Conservation (phyloP, 192 early-diverging fungal species). For the Coemansia sp. region DNA sequence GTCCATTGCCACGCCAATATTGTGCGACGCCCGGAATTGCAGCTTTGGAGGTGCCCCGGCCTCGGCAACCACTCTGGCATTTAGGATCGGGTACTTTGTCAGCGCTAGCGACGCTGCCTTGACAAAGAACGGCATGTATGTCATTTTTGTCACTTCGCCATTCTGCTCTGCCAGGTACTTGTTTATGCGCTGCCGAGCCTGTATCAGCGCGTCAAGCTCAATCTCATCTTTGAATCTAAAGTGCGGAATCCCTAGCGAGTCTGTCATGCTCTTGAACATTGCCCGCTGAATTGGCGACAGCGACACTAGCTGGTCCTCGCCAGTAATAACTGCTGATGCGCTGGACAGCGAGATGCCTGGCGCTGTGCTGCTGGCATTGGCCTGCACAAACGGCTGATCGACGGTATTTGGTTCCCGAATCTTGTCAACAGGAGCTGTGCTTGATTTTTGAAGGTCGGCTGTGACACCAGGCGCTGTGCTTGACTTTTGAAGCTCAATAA, state of each 20-base stretch:
- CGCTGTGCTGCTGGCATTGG: slow-evolving; percentile 21
- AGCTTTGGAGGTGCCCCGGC: slow-evolving; percentile 58
- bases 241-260: slow-evolving; percentile 88
- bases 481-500: slow-evolving; percentile 6
- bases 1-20: slow-evolving; percentile 97
- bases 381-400: slow-evolving; percentile 37
- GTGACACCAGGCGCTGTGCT: background rate
- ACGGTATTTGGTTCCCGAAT: background rate
- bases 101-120: slow-evolving; percentile 86
- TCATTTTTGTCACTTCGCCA: slow-evolving; percentile 67
- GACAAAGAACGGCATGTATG: slow-evolving; percentile 95
- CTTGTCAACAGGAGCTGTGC: background rate
- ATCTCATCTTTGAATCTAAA: slow-evolving; percentile 94
- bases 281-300: slow-evolving; percentile 88
- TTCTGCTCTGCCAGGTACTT: slow-evolving; percentile 54
- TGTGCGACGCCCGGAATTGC: slow-evolving; percentile 76
- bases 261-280: slow-evolving; percentile 97
- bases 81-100: slow-evolving; percentile 81
- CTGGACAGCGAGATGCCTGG: slow-evolving; percentile 26
- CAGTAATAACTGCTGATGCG: slow-evolving; percentile 21
- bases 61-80: slow-evolving; percentile 62
- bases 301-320: slow-evolving; percentile 61
- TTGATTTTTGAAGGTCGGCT: slow-evolving; percentile 1
- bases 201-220: slow-evolving; percentile 66
- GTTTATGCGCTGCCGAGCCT: slow-evolving; percentile 70